Evolutionary conservation across 768 basidiomycete genomes (phyloP).

Genomic region (Rhodosporidiobolus odoratus): DNA sequence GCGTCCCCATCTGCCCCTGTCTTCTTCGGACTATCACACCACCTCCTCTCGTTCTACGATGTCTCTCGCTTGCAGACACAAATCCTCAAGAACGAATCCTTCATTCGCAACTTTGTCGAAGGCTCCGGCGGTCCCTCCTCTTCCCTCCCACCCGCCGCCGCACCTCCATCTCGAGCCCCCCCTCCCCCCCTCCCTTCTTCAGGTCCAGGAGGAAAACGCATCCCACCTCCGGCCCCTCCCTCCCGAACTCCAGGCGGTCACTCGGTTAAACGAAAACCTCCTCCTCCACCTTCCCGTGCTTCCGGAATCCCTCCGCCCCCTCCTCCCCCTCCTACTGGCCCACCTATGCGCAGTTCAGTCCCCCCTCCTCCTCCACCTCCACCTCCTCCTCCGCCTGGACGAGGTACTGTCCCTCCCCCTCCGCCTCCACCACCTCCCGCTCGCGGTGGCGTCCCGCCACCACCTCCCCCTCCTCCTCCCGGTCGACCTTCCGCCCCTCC

Average conservation of each 20-base stretch:
- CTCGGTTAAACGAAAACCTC: slow-evolving; percentile 24
- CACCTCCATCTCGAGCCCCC: slow-evolving; percentile 32
- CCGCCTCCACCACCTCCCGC: slow-evolving; percentile 47
- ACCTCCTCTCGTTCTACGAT: not conserved
- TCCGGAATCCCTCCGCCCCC: slow-evolving; percentile 44
- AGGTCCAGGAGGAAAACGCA: slow-evolving; percentile 39
- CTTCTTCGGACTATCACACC: too few relatives aligned
- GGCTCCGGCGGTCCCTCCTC: slow-evolving; percentile 50
- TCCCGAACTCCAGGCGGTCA: slow-evolving; percentile 19
- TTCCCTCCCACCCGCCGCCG: slow-evolving; percentile 17
- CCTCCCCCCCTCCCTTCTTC: slow-evolving; percentile 50
- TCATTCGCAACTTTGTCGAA: slow-evolving; percentile 76
- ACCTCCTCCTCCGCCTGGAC: not conserved
- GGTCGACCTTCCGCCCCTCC: slow-evolving; percentile 32
- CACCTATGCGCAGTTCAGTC: slow-evolving; percentile 34
- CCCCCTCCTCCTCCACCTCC: slow-evolving; percentile 19
- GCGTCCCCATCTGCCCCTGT: not conserved
- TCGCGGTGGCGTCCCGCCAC: slow-evolving; percentile 28
- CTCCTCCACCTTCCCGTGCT: slow-evolving; percentile 38
- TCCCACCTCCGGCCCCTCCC: slow-evolving; percentile 40
- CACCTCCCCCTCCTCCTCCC: slow-evolving; percentile 42
- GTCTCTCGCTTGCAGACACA: slow-evolving; percentile 49
- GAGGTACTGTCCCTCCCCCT: slow-evolving; percentile 49
- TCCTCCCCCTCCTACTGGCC: slow-evolving; percentile 44
- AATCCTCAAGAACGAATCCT: slow-evolving; percentile 73